Base-by-base conservation (phyloP, 2,329 filamentous ascomycete genomes). In the Ophiocordyceps sinensis region DNA sequence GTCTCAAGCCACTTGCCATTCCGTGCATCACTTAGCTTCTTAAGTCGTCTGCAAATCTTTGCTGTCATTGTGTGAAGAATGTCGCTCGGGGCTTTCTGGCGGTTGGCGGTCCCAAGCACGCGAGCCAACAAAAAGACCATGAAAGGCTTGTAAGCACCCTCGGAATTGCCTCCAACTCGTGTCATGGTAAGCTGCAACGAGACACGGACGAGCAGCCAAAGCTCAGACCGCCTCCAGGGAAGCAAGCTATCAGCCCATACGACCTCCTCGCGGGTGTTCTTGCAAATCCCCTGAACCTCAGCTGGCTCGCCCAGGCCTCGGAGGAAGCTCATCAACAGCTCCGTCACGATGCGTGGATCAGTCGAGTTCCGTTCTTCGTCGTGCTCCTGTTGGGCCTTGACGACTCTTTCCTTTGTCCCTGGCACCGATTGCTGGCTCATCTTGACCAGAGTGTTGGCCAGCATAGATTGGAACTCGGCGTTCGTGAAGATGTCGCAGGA, bases 231-330 rank as follows among this genome's bases (percentile, higher is more conserved):
- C 28, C 42, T 35, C 43, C 40, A 45, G 4, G 38, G 40, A 4
- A 26, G 11, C 14, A 35, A 35, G 35, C 37, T 28, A n/a, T 40
- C 12, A 23, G 26, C 11, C 17, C 12, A 38, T 3, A 42, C 26
- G 13, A 45, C 43, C 10, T 77, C 71, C 36, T 77, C 72, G 4
- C 70, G 65, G 0, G 67, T 70, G 26, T 67, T 56, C 43, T 77
- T 79, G 38, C 47, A 55, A n/a, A 77, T 59, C 1, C 56, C 52
- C 0, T 37, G 37, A 6, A 64, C 44, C 4, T 19, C 12, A 1
- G 46, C 10, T 28, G 12, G 12, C 23, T 39, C 39, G n/a, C 68
- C 70, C 1, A 31, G 12, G 5, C 63, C 57, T 12, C 54, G 53
- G 2, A 75, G 46, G 4, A 71, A 55, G 0, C 60, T 59, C 0